These are phyloP conservation scores for Lepidium africanum DNA, from an alignment of 345 rosid genomes.

Conservation along the genomic window DNA sequence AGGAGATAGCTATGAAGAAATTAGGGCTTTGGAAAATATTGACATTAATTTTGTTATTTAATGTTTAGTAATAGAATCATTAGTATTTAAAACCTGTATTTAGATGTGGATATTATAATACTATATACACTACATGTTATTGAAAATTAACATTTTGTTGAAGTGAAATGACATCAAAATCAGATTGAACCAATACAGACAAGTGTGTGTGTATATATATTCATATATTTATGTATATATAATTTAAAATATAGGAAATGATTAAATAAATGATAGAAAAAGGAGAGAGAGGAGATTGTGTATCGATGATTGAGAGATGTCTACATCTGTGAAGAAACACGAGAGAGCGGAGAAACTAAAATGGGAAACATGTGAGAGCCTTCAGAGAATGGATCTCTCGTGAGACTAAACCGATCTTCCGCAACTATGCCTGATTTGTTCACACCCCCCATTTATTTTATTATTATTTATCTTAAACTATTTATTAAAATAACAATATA, in stretches of 20 bases:
- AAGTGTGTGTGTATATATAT: neutral
- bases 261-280: neutral
- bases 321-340: conserved; percentile 30
- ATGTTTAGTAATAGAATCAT: too few relatives aligned
- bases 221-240: neutral
- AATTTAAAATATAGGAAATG: neutral
- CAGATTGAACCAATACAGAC: neutral
- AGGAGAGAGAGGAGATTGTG: neutral
- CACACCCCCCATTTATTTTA: neutral
- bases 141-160: neutral
- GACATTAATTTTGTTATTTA: neutral
- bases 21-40: neutral
- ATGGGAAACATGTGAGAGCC: conserved; percentile 34
- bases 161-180: neutral
- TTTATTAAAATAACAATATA: too few relatives aligned
- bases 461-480: neutral
- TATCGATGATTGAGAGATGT: conserved; percentile 23
- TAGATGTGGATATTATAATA: too few relatives aligned
- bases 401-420: conserved; percentile 33
- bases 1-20: neutral
- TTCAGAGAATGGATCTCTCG: conserved; percentile 30
- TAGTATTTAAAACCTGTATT: too few relatives aligned
- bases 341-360: conserved; percentile 29
- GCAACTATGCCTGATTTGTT: neutral
- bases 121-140: too few relatives aligned